Base-by-base conservation (phyloP, 768 basidiomycete species). In the Rhodocollybia butyracea region DNA sequence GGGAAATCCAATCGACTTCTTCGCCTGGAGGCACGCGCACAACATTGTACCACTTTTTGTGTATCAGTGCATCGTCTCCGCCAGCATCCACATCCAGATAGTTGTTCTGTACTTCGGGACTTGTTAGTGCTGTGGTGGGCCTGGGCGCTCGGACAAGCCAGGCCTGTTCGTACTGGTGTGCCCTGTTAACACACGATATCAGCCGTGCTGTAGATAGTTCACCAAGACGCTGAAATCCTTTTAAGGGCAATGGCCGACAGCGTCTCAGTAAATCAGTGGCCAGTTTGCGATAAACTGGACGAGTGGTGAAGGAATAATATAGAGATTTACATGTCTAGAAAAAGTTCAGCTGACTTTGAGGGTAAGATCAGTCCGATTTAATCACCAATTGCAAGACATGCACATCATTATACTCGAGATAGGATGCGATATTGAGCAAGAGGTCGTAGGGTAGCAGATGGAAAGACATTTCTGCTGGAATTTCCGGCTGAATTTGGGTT, bases 1-100 rank as follows among this genome's bases (percentile, higher is more conserved):
- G 86, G 2, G 86, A 86, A 5, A 89, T 70, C 87, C 86, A 89
- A 59, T 89, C 87, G 13, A 89, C 82, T 51, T 86, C 84, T 77
- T 53, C 51, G 10, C 51, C 51, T 1, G 85, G 84, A 0, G 86
- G 86, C 2, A 84, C 81, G 30, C 77, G 79, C 59, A 88, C 83
- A 56, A 86, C 75, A 59, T 81, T 87, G 73, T 85, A 89, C 87
- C 87, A 89, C 32, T 65, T 69, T 27, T 68, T 54, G 17, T 39
- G 41, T 39, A 41, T 30, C 6, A 19, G 36, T 26, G 36, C 21
- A 51, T 51, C 34, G n/a, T n/a, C 47, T 10, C n/a, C 30, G 11
- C 6, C 26, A 17, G 36, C n/a, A 39, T 38, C 36, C 8, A 19
- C 24, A 41, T 52, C 51, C 3, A 52, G 17, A 19, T 53, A 32